Evolutionary conservation across 2,329 filamentous ascomycete genomes (phyloP).

Genomic region (Zarea fungicola): DNA sequence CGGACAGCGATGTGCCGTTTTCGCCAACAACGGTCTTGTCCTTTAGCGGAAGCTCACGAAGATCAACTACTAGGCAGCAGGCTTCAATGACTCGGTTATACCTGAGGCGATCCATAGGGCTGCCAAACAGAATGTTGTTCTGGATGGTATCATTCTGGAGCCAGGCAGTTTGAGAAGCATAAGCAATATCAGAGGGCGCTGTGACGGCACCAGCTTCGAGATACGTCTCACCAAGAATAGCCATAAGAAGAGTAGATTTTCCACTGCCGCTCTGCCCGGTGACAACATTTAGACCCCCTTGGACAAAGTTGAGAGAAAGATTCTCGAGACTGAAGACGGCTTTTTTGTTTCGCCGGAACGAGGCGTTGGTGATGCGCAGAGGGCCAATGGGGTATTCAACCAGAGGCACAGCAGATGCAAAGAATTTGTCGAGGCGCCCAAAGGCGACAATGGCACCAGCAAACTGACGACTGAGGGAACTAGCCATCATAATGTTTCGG

Average conservation of each 20-base stretch:
- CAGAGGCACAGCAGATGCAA: conserved; percentile 44
- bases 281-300: conserved; percentile 50
- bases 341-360: conserved; percentile 45
- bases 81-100: conserved; percentile 53
- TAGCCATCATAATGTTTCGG: conserved; percentile 46
- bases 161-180: conserved; percentile 54
- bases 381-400: conserved; percentile 44
- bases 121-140: conserved; percentile 52
- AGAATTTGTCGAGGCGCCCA: conserved; percentile 49
- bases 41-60: conserved; percentile 44
- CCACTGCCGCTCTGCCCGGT: conserved; percentile 51
- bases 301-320: conserved; percentile 46
- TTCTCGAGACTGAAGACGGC: conserved; percentile 45
- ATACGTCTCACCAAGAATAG: conserved; percentile 51
- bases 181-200: conserved; percentile 48
- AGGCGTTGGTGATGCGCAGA: conserved; percentile 40
- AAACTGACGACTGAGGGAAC: conserved; percentile 34
- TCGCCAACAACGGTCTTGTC: conserved; percentile 51
- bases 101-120: conserved; percentile 43
- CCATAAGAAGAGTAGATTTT: conserved; percentile 51
- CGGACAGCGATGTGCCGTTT: conserved; percentile 50
- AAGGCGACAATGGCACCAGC: conserved; percentile 38
- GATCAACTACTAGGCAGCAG: conserved; percentile 47
- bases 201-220: conserved; percentile 43
- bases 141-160: conserved; percentile 52